Evolutionary conservation across 176 grass and related monocot species (phyloP).

Genomic region (Avena eriantha): DNA sequence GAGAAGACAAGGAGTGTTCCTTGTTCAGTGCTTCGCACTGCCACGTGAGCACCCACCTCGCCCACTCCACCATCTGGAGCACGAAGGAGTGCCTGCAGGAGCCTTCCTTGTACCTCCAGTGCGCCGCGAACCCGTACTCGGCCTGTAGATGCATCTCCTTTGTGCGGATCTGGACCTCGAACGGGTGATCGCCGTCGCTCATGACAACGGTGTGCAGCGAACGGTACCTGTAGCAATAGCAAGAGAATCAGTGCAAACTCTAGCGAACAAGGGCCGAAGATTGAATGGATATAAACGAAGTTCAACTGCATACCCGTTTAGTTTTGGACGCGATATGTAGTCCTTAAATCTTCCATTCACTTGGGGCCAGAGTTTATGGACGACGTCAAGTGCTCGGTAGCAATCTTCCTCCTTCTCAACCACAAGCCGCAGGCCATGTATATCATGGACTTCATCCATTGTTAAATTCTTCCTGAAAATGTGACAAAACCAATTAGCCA

Average conservation of each 20-base stretch:
- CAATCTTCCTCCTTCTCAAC: slow-evolving; percentile 89
- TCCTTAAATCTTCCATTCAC: slow-evolving; percentile 80
- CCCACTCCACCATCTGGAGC: slow-evolving; percentile 93
- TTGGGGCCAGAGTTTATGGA: slow-evolving; percentile 78
- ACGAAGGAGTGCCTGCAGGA: slow-evolving; percentile 71
- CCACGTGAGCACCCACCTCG: slow-evolving; percentile 85
- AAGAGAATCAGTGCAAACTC: slow-evolving; percentile 35
- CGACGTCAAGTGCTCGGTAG: slow-evolving; percentile 72
- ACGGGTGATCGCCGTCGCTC: slow-evolving; percentile 60
- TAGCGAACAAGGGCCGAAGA: background rate
- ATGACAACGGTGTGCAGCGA: slow-evolving; percentile 80
- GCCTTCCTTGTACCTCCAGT: slow-evolving; percentile 98
- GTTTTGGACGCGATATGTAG: slow-evolving; percentile 79
- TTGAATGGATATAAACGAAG: background rate
- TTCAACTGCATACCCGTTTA: slow-evolving; percentile 69
- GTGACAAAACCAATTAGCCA: slow-evolving; percentile 31
- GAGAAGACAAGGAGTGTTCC: slow-evolving; percentile 38
- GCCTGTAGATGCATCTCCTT: slow-evolving; percentile 92
- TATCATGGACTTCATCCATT: slow-evolving; percentile 87
- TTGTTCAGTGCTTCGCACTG: slow-evolving; percentile 67
- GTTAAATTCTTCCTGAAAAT: slow-evolving; percentile 76
- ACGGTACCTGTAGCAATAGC: slow-evolving; percentile 60
- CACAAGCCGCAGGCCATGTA: slow-evolving; percentile 86
- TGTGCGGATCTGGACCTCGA: slow-evolving; percentile 95
- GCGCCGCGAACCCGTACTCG: slow-evolving; percentile 87